These are phyloP conservation scores for Daphne laureola DNA, from an alignment of 441 rosid genomes.

Conservation along the genomic window DNA sequence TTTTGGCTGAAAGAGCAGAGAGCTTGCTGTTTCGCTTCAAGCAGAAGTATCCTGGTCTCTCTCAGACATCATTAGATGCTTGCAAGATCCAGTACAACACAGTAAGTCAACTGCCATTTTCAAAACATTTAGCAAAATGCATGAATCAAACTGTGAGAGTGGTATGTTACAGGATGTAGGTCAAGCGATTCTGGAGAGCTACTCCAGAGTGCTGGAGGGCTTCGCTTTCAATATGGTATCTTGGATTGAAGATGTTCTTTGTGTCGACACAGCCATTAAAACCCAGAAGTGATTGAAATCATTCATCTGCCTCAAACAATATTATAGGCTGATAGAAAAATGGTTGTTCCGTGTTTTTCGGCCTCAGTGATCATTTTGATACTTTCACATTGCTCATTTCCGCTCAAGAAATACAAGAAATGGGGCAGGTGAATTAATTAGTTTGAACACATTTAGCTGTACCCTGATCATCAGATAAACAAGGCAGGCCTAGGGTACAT, in stretches of 20 bases:
- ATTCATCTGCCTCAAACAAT: slow-evolving; percentile 1
- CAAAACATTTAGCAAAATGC: too few relatives aligned
- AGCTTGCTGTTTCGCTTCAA: slow-evolving; percentile 42
- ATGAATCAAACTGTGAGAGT: neutral
- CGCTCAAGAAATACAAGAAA: too few relatives aligned
- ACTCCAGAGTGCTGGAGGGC: slow-evolving; percentile 91
- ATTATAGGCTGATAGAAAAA: too few relatives aligned
- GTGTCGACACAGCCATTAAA: slow-evolving; percentile 58
- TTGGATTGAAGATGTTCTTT: slow-evolving; percentile 91
- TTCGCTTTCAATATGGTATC: slow-evolving; percentile 87
- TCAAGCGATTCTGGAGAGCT: slow-evolving; percentile 85
- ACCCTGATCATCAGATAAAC: too few relatives aligned
- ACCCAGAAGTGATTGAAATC: slow-evolving; percentile 24
- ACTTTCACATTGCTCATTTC: too few relatives aligned
- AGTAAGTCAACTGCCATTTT: slow-evolving; percentile 21
- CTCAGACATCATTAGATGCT: slow-evolving; percentile 53
- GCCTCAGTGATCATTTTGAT: too few relatives aligned
- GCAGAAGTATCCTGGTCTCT: slow-evolving; percentile 43
- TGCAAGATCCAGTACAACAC: slow-evolving; percentile 65
- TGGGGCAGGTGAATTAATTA: too few relatives aligned
- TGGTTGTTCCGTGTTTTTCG: too few relatives aligned
- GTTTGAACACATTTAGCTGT: too few relatives aligned
- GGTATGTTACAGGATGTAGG: slow-evolving; percentile 70
- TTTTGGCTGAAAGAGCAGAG: slow-evolving; percentile 47
- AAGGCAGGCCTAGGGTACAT: too few relatives aligned